Conservation (phyloP, 1,284 basidiomycete species). For the Vanrija pseudolonga region DNA sequence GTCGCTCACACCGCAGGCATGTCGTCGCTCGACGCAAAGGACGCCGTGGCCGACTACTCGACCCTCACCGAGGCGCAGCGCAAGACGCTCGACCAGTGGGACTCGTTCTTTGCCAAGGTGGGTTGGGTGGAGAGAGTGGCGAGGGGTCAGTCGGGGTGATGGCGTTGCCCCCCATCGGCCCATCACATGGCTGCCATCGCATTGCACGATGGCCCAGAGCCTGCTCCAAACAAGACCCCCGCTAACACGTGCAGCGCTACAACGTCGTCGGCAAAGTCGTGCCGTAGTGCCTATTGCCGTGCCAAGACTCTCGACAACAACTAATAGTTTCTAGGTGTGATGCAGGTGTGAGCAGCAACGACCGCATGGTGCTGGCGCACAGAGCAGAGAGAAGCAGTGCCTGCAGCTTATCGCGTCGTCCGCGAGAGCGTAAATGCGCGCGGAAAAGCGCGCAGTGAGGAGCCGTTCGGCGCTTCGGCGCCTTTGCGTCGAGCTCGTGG, state of each 20-base stretch:
- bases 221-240: neutral
- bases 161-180: neutral
- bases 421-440: no score
- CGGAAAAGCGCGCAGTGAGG: no score
- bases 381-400: no score
- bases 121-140: slow-evolving; percentile 5
- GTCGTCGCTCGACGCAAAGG: slow-evolving; percentile 80
- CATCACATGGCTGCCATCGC: neutral
- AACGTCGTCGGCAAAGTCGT: slow-evolving; percentile 69
- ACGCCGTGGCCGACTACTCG: slow-evolving; percentile 86
- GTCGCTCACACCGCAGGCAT: slow-evolving; percentile 45
- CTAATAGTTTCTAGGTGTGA: no score
- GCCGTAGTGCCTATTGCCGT: slow-evolving; percentile 34
- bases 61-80: slow-evolving; percentile 66
- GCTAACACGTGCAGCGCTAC: slow-evolving; percentile 58
- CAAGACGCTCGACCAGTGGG: slow-evolving; percentile 89
- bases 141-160: neutral
- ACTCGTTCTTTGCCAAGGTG: slow-evolving; percentile 67
- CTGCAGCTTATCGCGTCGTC: no score
- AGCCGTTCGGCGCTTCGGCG: no score
- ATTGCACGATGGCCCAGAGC: no score
- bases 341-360: no score
- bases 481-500: no score
- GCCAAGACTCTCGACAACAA: no score
- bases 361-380: no score